Evolutionary conservation across 2,329 filamentous ascomycete genomes (phyloP).

Genomic region (Trichoderma breve): DNA sequence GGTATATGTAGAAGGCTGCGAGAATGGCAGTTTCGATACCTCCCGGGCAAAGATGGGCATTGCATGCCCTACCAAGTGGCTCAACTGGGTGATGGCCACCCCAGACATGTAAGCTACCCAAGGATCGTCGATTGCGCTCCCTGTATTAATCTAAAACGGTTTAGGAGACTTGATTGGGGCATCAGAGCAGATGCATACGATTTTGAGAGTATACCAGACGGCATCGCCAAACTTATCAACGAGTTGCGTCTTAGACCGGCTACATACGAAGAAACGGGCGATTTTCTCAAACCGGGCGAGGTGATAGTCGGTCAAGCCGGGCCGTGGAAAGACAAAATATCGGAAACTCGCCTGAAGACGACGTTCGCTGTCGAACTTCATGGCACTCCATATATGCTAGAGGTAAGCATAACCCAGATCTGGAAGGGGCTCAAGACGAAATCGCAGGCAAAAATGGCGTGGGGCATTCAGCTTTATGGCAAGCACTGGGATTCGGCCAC

Average conservation of each 20-base stretch:
- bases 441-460: conserved; percentile 27
- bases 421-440: conserved; percentile 28
- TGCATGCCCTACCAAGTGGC: conserved; percentile 25
- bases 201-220: conserved; percentile 22
- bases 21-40: conserved; percentile 23
- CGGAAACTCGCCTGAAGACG: conserved; percentile 29
- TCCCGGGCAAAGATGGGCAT: conserved; percentile 26
- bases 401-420: conserved; percentile 31
- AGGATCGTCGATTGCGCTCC: not conserved
- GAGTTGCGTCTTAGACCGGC: conserved; percentile 19
- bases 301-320: not conserved
- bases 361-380: conserved; percentile 32
- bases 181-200: conserved; percentile 32
- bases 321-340: conserved; percentile 10
- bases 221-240: conserved; percentile 25
- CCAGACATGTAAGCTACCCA: conserved; percentile 36
- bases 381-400: conserved; percentile 34
- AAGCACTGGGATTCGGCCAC: conserved; percentile 39
- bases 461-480: conserved; percentile 35
- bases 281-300: not conserved
- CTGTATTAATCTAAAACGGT: not conserved
- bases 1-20: conserved; percentile 25
- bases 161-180: conserved; percentile 37
- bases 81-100: conserved; percentile 36
- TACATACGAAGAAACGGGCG: conserved; percentile 14